Evolutionary conservation across 1,139 yeast species (phyloP), one percentile per base, ranked within the genome.

Genomic region (Kodamaea sp.): DNA sequence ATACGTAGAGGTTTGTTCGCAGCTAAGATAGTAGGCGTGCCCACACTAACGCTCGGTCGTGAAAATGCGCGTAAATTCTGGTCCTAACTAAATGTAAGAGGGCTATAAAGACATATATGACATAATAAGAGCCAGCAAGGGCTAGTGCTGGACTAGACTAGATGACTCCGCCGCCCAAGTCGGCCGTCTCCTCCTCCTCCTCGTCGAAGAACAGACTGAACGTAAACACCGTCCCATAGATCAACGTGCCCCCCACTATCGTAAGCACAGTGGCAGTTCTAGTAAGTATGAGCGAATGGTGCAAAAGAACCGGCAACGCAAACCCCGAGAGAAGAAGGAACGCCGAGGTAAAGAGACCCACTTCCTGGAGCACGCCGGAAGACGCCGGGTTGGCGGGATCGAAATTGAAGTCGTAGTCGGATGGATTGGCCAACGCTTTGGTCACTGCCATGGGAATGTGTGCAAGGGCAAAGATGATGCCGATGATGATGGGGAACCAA

Each of bases 401-500:
- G 41, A 70, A 70, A 37, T 61, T 69, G 52, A 69, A 70, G 44
- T 70, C 76, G 44, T 69, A 69, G 44, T 70, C 75, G 24, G 65
- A 57, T 14, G 60, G 56, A 26, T 45, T 53, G n/a, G 61, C 42
- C 8, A 63, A 32, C 2, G 67, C 63, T 16, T 56, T 59, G 16
- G 74, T 53, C 10, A 70, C 51, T 6, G 59, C 73, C 22, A 80
- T 74, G 2, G 95, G 95, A 26, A 84, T 49, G 40, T 88, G 89
- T 3, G 95, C 92, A 26, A 79, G 51, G 25, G 80, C 68, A 53
- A 63, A 75, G 32, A 58, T 60, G 39, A 68, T 52, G 46, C 81
- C 82, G 41, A 77, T 76, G 29, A 80, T 64, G 26, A 83, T 68
- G 3, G 95, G 94, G 45, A 76, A 70, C 95, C 95, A 86, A 56